These are phyloP conservation scores for Chlorophyllum brunneum DNA, from an alignment of 768 basidiomycete genomes.

Conservation along the genomic window DNA sequence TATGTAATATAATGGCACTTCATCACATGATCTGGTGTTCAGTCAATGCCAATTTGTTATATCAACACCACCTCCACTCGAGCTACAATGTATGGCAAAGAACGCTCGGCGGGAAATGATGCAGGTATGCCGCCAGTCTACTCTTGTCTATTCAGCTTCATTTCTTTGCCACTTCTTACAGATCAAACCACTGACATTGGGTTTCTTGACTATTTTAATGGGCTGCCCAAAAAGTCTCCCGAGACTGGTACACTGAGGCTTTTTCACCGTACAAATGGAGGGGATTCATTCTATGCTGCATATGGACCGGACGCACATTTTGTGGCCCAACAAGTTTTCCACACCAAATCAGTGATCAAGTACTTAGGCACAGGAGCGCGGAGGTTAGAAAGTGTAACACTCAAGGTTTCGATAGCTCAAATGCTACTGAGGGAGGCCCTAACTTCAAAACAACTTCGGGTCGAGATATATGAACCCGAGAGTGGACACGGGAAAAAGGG, in stretches of 20 bases:
- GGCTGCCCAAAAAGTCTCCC: conserved; percentile 62
- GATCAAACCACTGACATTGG: conserved; percentile 74
- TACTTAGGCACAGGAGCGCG: conserved; percentile 72
- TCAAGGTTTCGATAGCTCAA: conserved; percentile 76
- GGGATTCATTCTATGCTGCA: conserved; percentile 76
- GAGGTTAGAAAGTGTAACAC: conserved; percentile 69
- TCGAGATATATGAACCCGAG: conserved; percentile 88
- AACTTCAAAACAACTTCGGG: conserved; percentile 82
- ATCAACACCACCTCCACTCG: not conserved
- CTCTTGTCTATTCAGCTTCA: not conserved
- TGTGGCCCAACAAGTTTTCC: conserved; percentile 78
- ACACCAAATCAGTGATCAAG: conserved; percentile 90
- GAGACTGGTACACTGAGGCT: conserved; percentile 82
- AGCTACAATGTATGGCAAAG: conserved; percentile 11
- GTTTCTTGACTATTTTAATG: conserved; percentile 69
- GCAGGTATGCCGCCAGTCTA: not conserved
- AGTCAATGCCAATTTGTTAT: not conserved
- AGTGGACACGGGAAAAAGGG: conserved; percentile 71
- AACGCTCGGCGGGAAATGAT: conserved; percentile 2
- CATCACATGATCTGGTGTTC: not conserved
- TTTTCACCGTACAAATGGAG: conserved; percentile 60
- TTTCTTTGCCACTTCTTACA: conserved; percentile 12
- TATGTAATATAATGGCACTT: not conserved
- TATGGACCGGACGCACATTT: conserved; percentile 89
- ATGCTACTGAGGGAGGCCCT: conserved; percentile 84